Conservation (phyloP, 2,329 filamentous ascomycete genomes). For the Dothideomycetidae sp. region DNA sequence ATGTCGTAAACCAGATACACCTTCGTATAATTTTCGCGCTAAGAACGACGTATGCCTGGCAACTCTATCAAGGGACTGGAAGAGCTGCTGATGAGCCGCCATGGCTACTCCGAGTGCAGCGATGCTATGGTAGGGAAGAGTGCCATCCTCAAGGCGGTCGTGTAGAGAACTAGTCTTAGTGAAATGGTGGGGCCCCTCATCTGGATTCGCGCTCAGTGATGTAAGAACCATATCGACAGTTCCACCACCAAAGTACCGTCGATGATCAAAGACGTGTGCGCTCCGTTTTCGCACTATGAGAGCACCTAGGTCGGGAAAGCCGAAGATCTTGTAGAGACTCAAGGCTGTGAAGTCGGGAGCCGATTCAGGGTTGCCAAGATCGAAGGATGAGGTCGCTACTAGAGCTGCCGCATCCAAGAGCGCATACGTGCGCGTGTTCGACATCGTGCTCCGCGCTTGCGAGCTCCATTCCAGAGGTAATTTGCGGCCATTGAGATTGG, state of each 20-base stretch:
- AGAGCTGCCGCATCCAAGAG: slow-evolving; percentile 74
- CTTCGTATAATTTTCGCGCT: slow-evolving; percentile 42
- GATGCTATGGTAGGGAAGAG: slow-evolving; percentile 79
- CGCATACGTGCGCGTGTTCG: slow-evolving; percentile 36
- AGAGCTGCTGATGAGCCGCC: slow-evolving; percentile 52
- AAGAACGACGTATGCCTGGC: slow-evolving; percentile 58
- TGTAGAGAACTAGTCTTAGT: slow-evolving; percentile 58
- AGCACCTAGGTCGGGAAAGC: slow-evolving; percentile 81
- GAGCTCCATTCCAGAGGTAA: slow-evolving; percentile 57
- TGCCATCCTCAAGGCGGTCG: slow-evolving; percentile 79
- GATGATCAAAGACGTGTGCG: slow-evolving; percentile 43
- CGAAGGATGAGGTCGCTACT: slow-evolving; percentile 60
- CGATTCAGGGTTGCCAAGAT: slow-evolving; percentile 45
- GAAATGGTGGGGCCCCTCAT: slow-evolving; percentile 50
- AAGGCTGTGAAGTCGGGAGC: slow-evolving; percentile 76
- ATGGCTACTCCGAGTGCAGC: slow-evolving; percentile 70
- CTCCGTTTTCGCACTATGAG: slow-evolving; percentile 66
- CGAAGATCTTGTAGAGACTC: slow-evolving; percentile 94
- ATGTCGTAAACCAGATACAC: slow-evolving; percentile 50
- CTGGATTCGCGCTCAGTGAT: too few relatives aligned
- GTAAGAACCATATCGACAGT: slow-evolving; percentile 78
- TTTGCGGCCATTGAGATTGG: slow-evolving; percentile 75
- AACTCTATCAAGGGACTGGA: slow-evolving; percentile 50
- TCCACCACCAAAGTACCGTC: slow-evolving; percentile 83
- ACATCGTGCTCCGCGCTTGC: slow-evolving; percentile 25